Base-by-base conservation (phyloP, 2,329 filamentous ascomycete genomes). In the Paecilomyces niveus region DNA sequence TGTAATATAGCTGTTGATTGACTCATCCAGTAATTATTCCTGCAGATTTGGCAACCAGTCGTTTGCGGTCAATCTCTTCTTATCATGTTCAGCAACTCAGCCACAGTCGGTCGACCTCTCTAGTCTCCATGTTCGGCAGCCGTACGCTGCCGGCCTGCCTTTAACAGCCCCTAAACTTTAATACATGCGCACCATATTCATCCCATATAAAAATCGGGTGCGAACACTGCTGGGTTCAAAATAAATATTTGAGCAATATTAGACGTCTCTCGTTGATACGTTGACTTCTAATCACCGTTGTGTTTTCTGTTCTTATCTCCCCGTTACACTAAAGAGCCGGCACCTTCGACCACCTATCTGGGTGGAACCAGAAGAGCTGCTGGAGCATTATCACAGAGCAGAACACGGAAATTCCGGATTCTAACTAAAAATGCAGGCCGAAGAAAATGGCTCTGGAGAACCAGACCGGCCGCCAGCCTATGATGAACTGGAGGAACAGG, bases 391-490 rank as follows among this genome's bases (percentile, higher is more conserved):
- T 26, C 21, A 32, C 24, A 7, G 26, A 32, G 31, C 11, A 33
- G 13, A 18, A 35, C 1, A 22, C 6, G 11, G 32, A 21, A 13
- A 21, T 8, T 32, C 53, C 5, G 18, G 24, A n/a, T 31, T 11
- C 29, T 5, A 54, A 35, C 15, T 7, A 6, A 54, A n/a, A 15
- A 54, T 22, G 18, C 50, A 15, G 7, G 2, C 50, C 15, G n/a
- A 13, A 31, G 26, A 18, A 33, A 32, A 32, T 18, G 26, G 15
- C 22, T 13, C 22, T 24, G 54, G 21, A n/a, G 39, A 54, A n/a
- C 15, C 31, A 22, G 45, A 53, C 29, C n/a, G 52, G 8, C 70
- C 67, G n/a, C 71, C 72, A 32, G 55, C 64, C 10, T 73, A 72
- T 58, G 57, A 63, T 10, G 59, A 64, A 54, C 53, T 63, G 5